Percentiles rank a stretch among this genome's conserved stretches.
Conservation (phyloP, 495 filamentous ascomycete genomes). For the Hypoxylon subgilvum region DNA sequence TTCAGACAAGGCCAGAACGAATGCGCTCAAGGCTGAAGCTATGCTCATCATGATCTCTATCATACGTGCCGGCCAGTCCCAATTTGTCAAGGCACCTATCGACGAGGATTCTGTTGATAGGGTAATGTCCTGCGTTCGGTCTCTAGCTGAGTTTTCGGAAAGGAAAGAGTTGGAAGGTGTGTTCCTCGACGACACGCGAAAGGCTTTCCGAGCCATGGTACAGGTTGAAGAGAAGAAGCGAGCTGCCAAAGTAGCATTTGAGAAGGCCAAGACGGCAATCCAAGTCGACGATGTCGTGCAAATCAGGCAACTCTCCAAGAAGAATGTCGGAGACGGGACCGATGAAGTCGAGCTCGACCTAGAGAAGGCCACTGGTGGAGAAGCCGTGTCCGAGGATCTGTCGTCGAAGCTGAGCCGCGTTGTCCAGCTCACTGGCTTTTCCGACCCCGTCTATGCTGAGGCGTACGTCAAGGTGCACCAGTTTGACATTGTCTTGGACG, state of each 20-base stretch:
- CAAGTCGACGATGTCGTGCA: conserved; percentile 94
- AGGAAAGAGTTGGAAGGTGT: conserved; percentile 89
- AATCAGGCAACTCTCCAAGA: conserved; percentile 92
- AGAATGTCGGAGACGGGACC: conserved; percentile 79
- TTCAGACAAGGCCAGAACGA: conserved; percentile 82
- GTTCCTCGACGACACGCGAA: conserved; percentile 93
- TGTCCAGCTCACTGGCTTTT: conserved; percentile 97
- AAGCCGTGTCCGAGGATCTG: conserved; percentile 78
- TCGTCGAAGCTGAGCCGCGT: conserved; percentile 94
- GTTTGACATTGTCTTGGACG: conserved; percentile 98
- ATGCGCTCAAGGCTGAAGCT: conserved; percentile 92
- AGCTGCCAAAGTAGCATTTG: conserved; percentile 83
- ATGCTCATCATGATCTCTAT: conserved; percentile 99
- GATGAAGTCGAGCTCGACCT: conserved; percentile 90
- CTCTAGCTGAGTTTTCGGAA: conserved; percentile 86
- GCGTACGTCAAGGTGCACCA: conserved; percentile 99
- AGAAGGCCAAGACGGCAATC: conserved; percentile 91
- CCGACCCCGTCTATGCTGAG: conserved; percentile 96
- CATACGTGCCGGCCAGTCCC: conserved; percentile 94
- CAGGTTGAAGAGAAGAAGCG: conserved; percentile 98
- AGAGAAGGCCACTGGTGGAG: conserved; percentile 91
- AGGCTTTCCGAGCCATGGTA: conserved; percentile 98
- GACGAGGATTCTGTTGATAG: conserved; percentile 98
- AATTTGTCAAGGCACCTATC: conserved; percentile 95
- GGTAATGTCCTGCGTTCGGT: conserved; percentile 95